Evolutionary conservation across 139 green algal species (phyloP), one percentile per base, ranked within the genome.

Genomic region (Astrephomene gubernaculifera): DNA sequence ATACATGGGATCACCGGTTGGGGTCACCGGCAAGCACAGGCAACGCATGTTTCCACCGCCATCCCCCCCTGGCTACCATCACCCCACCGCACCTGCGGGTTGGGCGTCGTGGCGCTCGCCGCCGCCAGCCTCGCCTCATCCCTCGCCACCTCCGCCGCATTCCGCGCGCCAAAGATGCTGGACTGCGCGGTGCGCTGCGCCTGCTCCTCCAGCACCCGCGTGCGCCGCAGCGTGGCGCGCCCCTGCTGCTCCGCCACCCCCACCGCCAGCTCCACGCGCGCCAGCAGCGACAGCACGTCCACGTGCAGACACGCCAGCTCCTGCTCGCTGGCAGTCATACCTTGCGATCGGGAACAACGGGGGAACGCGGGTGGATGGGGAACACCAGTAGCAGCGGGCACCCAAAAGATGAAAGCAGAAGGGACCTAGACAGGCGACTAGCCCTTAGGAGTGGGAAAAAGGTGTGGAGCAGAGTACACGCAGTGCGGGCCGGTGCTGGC

Each of bases 231-330:
- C 7, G 41, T 75, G 43, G 79, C 79, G 35, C 63, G 71, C 9
- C 61, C 79, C 36, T 85, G 74, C 86, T 95, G 92, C 85, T 95
- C 87, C 53, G 63, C 53, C 52, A 90, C 54, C 1, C 93, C 93
- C n/a, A 91, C 70, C 33, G 43, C 71, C 71, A 96, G 88, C 87
- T 96, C 87, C 53, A 94, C 57, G 2, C 91, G 85, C 8, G 87
- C 90, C 43, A 91, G 81, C 36, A 93, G 80, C 36, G 89, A 60
- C 57, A 94, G 33, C 5, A 88, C 61, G 75, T 96, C 92, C 38
- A 87, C 83, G 72, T 96, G 92, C 33, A 96, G 80, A 84, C 89
- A 92, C 35, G 91, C 92, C 35, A 95, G 83, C 70, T 92, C 90
- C 65, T 92, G 88, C 78, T 93, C 91, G 6, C 84, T 87, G 29